These are phyloP conservation scores for Gillenia trifoliata DNA, from an alignment of 306 rosid species.

Conservation along the genomic window DNA sequence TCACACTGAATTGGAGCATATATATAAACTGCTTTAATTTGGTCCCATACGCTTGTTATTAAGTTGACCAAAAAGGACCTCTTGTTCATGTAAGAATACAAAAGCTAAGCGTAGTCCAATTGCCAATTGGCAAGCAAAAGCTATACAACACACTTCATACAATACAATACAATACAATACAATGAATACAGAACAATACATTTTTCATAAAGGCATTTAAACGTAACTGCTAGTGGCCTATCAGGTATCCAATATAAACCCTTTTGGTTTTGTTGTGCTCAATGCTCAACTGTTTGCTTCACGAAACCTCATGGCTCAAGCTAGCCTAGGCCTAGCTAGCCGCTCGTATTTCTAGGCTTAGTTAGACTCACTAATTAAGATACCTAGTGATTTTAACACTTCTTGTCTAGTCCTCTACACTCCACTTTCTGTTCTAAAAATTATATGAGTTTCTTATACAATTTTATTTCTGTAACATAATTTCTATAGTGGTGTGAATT, in stretches of 20 bases:
- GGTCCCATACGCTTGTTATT: background rate
- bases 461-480: too few relatives aligned
- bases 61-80: background rate
- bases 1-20: too few relatives aligned
- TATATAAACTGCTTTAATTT: too few relatives aligned
- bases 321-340: background rate
- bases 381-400: too few relatives aligned
- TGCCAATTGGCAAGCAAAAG: background rate
- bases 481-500: too few relatives aligned
- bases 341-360: background rate
- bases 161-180: background rate
- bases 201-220: slow-evolving; percentile 13
- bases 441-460: too few relatives aligned
- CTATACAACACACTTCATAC: background rate
- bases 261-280: slow-evolving; percentile 2
- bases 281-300: slow-evolving; percentile 6
- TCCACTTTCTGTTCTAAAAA: too few relatives aligned
- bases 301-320: slow-evolving; percentile 17
- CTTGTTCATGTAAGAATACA: background rate
- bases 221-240: slow-evolving; percentile 11
- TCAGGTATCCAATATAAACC: background rate
- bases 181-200: background rate
- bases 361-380: background rate
- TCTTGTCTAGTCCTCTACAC: too few relatives aligned
- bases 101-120: too few relatives aligned